These are phyloP conservation scores for Termitomyces sp. DNA, from an alignment of 768 basidiomycete genomes.

Conservation along the genomic window DNA sequence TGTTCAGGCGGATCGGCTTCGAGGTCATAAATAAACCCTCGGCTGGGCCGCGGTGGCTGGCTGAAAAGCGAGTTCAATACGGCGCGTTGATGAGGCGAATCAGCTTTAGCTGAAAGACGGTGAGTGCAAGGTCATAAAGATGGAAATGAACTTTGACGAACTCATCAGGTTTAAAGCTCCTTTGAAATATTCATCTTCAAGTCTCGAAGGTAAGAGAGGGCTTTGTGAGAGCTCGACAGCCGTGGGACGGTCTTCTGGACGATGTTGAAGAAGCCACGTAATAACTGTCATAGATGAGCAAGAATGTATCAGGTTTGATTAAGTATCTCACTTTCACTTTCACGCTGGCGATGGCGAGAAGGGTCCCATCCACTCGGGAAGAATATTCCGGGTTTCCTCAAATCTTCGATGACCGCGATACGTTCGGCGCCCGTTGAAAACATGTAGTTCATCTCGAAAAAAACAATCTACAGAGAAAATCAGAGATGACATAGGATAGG, in stretches of 20 bases:
- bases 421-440: conserved; percentile 84
- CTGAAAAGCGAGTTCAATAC: conserved; percentile 77
- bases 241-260: conserved; percentile 70
- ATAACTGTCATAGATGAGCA: conserved; percentile 48
- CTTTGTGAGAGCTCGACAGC: conserved; percentile 84
- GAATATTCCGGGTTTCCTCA: conserved; percentile 66
- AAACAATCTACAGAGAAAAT: conserved; percentile 63
- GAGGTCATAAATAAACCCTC: conserved; percentile 70
- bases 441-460: conserved; percentile 93
- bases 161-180: conserved; percentile 74
- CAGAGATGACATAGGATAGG: not conserved
- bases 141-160: conserved; percentile 24
- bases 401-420: conserved; percentile 73
- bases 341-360: conserved; percentile 53
- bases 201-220: conserved; percentile 62
- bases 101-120: conserved; percentile 54
- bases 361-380: conserved; percentile 78
- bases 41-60: conserved; percentile 58
- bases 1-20: conserved; percentile 67
- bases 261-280: conserved; percentile 74
- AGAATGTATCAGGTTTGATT: not conserved
- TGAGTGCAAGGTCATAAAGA: not conserved
- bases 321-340: conserved; percentile 52
- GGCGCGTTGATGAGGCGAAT: conserved; percentile 76
- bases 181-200: conserved; percentile 87